phyloP scores from a whole-genome alignment of 805 yeast species.

The Candida insectorum region DNA sequence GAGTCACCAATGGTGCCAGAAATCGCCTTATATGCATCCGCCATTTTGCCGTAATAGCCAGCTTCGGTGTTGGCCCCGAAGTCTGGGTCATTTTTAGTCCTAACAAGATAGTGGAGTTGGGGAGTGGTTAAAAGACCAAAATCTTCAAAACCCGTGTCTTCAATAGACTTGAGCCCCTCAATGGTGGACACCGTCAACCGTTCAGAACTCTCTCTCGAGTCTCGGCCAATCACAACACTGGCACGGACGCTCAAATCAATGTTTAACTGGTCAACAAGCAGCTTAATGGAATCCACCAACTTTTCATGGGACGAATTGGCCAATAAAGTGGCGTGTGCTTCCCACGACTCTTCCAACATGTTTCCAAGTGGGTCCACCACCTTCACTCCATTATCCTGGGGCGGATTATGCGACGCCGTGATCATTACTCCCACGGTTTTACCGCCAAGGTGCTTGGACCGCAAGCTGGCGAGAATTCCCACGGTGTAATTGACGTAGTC shows the following conservation, averaged over 20 bases:
- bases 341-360: slow-evolving; percentile 87
- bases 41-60: slow-evolving; percentile 68
- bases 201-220: slow-evolving; percentile 85
- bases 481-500: slow-evolving; percentile 83
- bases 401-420: slow-evolving; percentile 94
- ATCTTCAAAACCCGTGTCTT: slow-evolving; percentile 43
- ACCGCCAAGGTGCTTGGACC: slow-evolving; percentile 71
- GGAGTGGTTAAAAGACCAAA: slow-evolving; percentile 86
- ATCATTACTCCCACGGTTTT: slow-evolving; percentile 91
- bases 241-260: slow-evolving; percentile 46
- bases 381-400: slow-evolving; percentile 86
- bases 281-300: slow-evolving; percentile 36
- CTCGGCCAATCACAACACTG: slow-evolving; percentile 70
- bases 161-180: slow-evolving; percentile 56
- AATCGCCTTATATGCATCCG: slow-evolving; percentile 50
- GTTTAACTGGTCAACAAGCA: slow-evolving; percentile 35
- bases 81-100: slow-evolving; percentile 61
- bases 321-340: slow-evolving; percentile 67
- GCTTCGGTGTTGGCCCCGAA: slow-evolving; percentile 62
- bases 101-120: slow-evolving; percentile 83
- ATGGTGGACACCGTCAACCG: slow-evolving; percentile 53
- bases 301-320: slow-evolving; percentile 63
- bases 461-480: slow-evolving; percentile 75
- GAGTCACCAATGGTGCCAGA: slow-evolving; percentile 20
- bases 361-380: slow-evolving; percentile 92